These are phyloP conservation scores for Botrytis medusae DNA, from an alignment of 2,329 filamentous ascomycete genomes.

Conservation along the genomic window DNA sequence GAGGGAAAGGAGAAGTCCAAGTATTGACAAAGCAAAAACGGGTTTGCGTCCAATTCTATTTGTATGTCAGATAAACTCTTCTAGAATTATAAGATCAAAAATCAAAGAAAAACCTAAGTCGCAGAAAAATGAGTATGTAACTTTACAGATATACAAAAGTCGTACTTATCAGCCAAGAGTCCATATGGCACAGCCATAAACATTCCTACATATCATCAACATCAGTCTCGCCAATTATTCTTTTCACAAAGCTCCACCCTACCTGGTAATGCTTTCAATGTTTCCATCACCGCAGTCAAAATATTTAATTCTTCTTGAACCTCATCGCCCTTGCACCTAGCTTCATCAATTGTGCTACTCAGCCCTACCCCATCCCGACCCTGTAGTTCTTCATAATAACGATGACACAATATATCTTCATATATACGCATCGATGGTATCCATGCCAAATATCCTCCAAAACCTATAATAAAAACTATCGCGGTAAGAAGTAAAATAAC, in stretches of 20 bases:
- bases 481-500: constrained; percentile 40
- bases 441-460: constrained; percentile 37
- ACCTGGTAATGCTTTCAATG: constrained; percentile 40
- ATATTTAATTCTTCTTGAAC: constrained; percentile 43
- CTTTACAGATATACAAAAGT: neutral
- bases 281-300: constrained; percentile 39
- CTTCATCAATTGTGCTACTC: constrained; percentile 40
- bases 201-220: constrained; percentile 30
- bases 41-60: constrained; percentile 41
- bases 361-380: constrained; percentile 32
- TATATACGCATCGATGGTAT: constrained; percentile 42
- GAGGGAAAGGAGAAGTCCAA: constrained; percentile 38
- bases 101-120: neutral
- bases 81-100: neutral
- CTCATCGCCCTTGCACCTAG: constrained; percentile 41
- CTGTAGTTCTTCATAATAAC: constrained; percentile 39
- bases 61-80: constrained; percentile 8
- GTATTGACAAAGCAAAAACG: constrained; percentile 39
- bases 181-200: constrained; percentile 44
- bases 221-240: neutral
- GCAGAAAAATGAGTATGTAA: neutral
- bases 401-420: constrained; percentile 45
- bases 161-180: constrained; percentile 42
- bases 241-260: constrained; percentile 17
- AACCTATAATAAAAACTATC: constrained; percentile 38